Evolutionary conservation across 2,329 filamentous ascomycete genomes (phyloP).

Genomic region (Malbranchea zuffiana): DNA sequence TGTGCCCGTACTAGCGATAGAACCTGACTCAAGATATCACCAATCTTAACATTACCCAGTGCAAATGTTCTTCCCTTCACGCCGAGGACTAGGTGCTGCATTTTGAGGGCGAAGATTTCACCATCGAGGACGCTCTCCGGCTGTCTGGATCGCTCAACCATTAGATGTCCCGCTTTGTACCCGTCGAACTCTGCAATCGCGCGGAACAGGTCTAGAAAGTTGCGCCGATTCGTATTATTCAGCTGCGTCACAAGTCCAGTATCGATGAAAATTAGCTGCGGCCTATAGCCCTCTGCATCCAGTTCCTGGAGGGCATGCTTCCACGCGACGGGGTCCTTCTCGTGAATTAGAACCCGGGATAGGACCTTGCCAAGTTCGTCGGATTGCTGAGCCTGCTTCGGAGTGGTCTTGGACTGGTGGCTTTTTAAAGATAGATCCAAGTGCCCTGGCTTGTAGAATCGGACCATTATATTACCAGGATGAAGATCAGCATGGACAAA

Average conservation of each 20-base stretch:
- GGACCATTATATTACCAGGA: conserved; percentile 98
- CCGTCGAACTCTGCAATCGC: conserved; percentile 94
- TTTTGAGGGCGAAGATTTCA: conserved; percentile 86
- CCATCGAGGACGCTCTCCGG: conserved; percentile 79
- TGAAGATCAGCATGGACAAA: conserved; percentile 95
- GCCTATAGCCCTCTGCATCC: conserved; percentile 77
- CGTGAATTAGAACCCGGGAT: conserved; percentile 63
- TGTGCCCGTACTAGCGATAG: conserved; percentile 82
- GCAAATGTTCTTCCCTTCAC: conserved; percentile 88
- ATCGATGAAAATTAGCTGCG: conserved; percentile 95
- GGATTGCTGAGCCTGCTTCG: conserved; percentile 37
- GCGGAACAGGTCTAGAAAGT: conserved; percentile 93
- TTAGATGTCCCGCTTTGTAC: conserved; percentile 85
- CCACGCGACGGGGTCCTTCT: conserved; percentile 61
- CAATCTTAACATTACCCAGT: conserved; percentile 88
- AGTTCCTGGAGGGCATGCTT: conserved; percentile 60
- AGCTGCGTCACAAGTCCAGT: conserved; percentile 91
- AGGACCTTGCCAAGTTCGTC: conserved; percentile 86
- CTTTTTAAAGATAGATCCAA: conserved; percentile 51
- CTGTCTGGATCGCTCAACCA: conserved; percentile 91
- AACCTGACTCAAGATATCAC: conserved; percentile 84
- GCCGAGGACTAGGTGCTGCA: conserved; percentile 88
- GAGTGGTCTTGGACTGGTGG: conserved; percentile 29
- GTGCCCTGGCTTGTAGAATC: conserved; percentile 78
- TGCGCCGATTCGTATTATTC: conserved; percentile 71